Conservation (phyloP, 371 early-diverging fungal species). For the Massospora cicadina region DNA sequence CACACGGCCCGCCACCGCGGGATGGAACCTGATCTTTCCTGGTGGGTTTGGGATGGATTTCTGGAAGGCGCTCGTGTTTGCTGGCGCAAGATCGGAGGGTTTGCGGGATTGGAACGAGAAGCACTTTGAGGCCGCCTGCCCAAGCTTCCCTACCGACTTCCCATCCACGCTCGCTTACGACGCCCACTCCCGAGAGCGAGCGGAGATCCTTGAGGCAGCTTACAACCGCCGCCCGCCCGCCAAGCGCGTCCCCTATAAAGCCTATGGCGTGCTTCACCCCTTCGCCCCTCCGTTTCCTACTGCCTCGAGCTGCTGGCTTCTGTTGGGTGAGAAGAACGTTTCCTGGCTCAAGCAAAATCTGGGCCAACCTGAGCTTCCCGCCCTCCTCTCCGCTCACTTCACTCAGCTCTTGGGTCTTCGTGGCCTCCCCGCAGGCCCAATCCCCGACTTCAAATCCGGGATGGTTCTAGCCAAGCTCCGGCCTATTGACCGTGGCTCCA, state of each 20-base stretch:
- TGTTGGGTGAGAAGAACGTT: not conserved
- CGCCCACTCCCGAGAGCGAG: slow-evolving; percentile 17
- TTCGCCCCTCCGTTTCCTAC: slow-evolving; percentile 35
- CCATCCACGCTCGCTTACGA: slow-evolving; percentile 36
- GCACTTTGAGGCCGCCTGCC: slow-evolving; percentile 31
- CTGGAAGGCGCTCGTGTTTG: slow-evolving; percentile 78
- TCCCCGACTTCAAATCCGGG: slow-evolving; percentile 11
- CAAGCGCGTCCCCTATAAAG: slow-evolving; percentile 49
- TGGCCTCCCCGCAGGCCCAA: slow-evolving; percentile 12
- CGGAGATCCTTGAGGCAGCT: slow-evolving; percentile 17
- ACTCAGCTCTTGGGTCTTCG: not conserved
- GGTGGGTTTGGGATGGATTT: slow-evolving; percentile 64
- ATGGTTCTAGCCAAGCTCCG: slow-evolving; percentile 11
- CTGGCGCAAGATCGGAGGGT: slow-evolving; percentile 58
- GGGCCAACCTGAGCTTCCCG: slow-evolving; percentile 13
- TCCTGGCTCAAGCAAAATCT: not conserved
- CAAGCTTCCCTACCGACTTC: slow-evolving; percentile 37
- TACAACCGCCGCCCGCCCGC: slow-evolving; percentile 43
- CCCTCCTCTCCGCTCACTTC: not conserved
- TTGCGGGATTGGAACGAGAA: slow-evolving; percentile 30
- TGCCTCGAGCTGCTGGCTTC: not conserved
- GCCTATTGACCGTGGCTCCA: slow-evolving; percentile 13
- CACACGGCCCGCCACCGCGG: slow-evolving; percentile 15
- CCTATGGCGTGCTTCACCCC: slow-evolving; percentile 35
- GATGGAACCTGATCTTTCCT: slow-evolving; percentile 73